Percentiles rank a stretch among this genome's conserved stretches.
These are phyloP conservation scores for Aspergillus fischeri DNA, from an alignment of 2,329 filamentous ascomycete species.

Conservation along the genomic window DNA sequence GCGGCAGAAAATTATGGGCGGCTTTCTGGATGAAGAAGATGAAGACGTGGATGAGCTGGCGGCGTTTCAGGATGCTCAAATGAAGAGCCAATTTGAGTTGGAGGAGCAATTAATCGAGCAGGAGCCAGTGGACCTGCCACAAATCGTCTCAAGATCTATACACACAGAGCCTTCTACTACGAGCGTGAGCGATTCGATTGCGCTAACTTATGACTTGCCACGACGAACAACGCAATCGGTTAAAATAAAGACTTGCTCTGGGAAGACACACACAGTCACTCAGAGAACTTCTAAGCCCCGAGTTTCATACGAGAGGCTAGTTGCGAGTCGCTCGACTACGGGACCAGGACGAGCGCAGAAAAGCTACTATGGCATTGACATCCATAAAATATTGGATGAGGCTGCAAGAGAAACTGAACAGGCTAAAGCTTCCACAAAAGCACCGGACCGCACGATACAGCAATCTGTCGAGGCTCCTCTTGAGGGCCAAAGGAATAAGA, in stretches of 20 bases:
- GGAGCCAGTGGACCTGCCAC: slow-evolving; percentile 11
- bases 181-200: slow-evolving; percentile 2
- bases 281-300: slow-evolving; percentile 33
- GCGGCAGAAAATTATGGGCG: slow-evolving; percentile 38
- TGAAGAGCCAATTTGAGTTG: slow-evolving; percentile 28
- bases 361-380: slow-evolving; percentile 87
- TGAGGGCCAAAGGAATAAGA: slow-evolving; percentile 23
- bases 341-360: slow-evolving; percentile 53
- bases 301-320: slow-evolving; percentile 50
- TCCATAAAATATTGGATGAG: slow-evolving; percentile 74
- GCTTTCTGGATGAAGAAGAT: slow-evolving; percentile 41
- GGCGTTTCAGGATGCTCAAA: slow-evolving; percentile 26
- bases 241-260: slow-evolving; percentile 46
- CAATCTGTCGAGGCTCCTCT: slow-evolving; percentile 30
- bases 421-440: slow-evolving; percentile 17
- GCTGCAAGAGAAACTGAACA: slow-evolving; percentile 58
- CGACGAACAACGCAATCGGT: slow-evolving; percentile 17
- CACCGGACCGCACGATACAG: slow-evolving; percentile 19
- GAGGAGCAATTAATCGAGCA: slow-evolving; percentile 19
- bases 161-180: slow-evolving; percentile 2
- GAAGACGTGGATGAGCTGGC: slow-evolving; percentile 32
- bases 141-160: slow-evolving; percentile 1
- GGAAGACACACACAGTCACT: slow-evolving; percentile 43
- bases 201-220: slow-evolving; percentile 9
- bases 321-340: slow-evolving; percentile 50